A percentile compares a stretch with the other conserved stretches of the same genome.
Evolutionary conservation across 805 yeast species (phyloP).

Genomic region (Candida orba): DNA sequence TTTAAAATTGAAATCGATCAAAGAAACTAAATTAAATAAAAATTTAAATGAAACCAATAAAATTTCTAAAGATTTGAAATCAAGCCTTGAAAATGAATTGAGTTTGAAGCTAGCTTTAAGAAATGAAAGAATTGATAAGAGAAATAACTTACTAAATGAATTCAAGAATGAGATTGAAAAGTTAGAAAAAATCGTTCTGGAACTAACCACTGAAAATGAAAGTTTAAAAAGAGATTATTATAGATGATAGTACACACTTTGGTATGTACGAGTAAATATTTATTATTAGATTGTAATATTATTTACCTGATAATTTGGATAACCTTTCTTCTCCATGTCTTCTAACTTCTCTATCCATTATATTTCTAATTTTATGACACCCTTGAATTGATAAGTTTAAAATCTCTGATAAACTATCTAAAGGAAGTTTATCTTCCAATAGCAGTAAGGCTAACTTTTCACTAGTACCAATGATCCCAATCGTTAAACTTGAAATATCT

Average conservation of each 20-base stretch:
- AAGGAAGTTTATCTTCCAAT: slow-evolving; percentile 77
- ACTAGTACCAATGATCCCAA: slow-evolving; percentile 78
- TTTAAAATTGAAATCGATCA: slow-evolving; percentile 29
- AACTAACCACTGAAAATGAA: slow-evolving; percentile 16
- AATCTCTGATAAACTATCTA: slow-evolving; percentile 70
- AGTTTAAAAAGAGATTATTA: slow-evolving; percentile 5
- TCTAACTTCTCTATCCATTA: slow-evolving; percentile 83
- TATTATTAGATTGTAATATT: background rate
- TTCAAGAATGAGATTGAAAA: slow-evolving; percentile 21
- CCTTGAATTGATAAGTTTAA: slow-evolving; percentile 84
- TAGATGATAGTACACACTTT: background rate
- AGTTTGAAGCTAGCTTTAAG: slow-evolving; percentile 13
- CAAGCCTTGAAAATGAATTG: slow-evolving; percentile 11
- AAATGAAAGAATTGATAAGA: slow-evolving; percentile 16
- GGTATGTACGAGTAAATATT: too few species aligned
- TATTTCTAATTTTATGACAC: slow-evolving; percentile 68
- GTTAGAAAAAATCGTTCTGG: slow-evolving; percentile 13
- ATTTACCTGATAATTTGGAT: slow-evolving; percentile 30
- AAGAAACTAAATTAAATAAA: slow-evolving; percentile 25
- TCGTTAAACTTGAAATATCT: slow-evolving; percentile 73
- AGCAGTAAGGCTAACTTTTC: slow-evolving; percentile 72
- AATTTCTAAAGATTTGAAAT: slow-evolving; percentile 12
- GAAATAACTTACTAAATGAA: slow-evolving; percentile 18
- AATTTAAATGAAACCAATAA: slow-evolving; percentile 15
- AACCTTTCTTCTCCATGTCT: slow-evolving; percentile 59